Percentiles rank a stretch among this genome's conserved stretches.
phyloP scores from a whole-genome alignment of 371 early-diverging fungal genomes.

The Mortierella polycephala region DNA sequence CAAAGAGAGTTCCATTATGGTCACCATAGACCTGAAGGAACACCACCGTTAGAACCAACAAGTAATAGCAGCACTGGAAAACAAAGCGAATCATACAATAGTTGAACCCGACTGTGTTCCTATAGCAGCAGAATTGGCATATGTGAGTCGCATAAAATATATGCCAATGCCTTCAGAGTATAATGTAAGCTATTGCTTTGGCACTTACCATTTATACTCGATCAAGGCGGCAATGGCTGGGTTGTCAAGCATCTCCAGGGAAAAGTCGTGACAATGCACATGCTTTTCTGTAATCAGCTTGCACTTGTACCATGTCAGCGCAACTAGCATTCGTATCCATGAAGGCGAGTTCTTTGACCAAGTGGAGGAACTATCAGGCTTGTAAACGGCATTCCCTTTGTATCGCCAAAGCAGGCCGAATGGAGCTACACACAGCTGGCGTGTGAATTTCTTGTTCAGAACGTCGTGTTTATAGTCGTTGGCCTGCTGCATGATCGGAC shows the following conservation, averaged over 20 bases:
- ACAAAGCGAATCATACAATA: constrained; percentile 8
- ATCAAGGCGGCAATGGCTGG: constrained; percentile 10
- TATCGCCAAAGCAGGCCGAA: constrained; percentile 9
- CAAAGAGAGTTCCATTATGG: not conserved
- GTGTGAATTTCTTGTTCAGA: not conserved
- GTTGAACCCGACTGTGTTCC: constrained; percentile 10
- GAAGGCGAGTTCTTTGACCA: no score
- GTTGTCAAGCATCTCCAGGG: constrained; percentile 9
- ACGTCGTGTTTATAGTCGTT: no score
- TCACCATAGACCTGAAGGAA: constrained; percentile 10
- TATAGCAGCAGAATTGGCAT: not conserved
- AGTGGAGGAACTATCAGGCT: not conserved
- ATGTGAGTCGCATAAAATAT: not conserved
- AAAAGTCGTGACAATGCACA: constrained; percentile 2
- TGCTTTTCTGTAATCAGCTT: no score
- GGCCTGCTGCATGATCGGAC: constrained; percentile 16
- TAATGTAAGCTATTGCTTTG: not conserved
- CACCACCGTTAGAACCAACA: not conserved
- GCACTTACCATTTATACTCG: constrained; percentile 13
- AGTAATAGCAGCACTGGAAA: not conserved
- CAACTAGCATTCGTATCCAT: not conserved
- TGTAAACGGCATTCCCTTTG: not conserved
- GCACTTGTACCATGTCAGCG: not conserved
- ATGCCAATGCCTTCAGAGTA: not conserved
- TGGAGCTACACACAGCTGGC: not conserved